Percentiles rank a stretch among this genome's conserved stretches.
phyloP scores from a whole-genome alignment of 768 basidiomycete species.

The Lactifluus subvellereus region DNA sequence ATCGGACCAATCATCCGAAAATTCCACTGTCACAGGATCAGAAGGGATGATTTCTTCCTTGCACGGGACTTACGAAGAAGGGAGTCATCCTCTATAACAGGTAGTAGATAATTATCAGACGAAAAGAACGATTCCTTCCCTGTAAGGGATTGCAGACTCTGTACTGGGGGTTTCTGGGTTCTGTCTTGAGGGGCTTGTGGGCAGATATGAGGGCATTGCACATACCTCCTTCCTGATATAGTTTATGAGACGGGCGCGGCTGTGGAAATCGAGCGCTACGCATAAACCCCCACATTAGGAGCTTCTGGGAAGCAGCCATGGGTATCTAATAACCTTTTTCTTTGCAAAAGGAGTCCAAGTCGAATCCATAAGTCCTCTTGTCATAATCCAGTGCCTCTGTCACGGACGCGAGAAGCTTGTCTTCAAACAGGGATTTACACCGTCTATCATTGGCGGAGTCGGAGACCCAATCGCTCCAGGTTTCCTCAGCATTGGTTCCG shows the following conservation, averaged over 20 bases:
- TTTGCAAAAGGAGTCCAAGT: slow-evolving; percentile 46
- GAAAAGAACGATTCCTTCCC: slow-evolving; percentile 49
- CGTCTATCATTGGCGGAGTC: slow-evolving; percentile 48
- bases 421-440: slow-evolving; percentile 74
- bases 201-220: not conserved
- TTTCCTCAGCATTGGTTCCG: slow-evolving; percentile 44
- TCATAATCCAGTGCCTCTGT: slow-evolving; percentile 60
- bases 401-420: slow-evolving; percentile 52
- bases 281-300: slow-evolving; percentile 9
- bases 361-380: slow-evolving; percentile 52
- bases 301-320: not conserved
- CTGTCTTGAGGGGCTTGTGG: not conserved
- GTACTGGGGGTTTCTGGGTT: slow-evolving; percentile 40
- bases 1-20: slow-evolving; percentile 70
- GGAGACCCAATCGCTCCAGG: slow-evolving; percentile 77
- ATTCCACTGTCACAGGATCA: slow-evolving; percentile 40
- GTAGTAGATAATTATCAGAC: slow-evolving; percentile 77
- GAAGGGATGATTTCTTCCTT: not conserved
- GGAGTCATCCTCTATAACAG: slow-evolving; percentile 81
- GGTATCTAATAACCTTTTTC: slow-evolving; percentile 45
- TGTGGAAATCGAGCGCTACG: slow-evolving; percentile 71
- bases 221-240: slow-evolving; percentile 73
- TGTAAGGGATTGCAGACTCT: slow-evolving; percentile 42
- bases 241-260: slow-evolving; percentile 78
- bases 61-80: slow-evolving; percentile 65